Evolutionary conservation across 176 grass and related monocot genomes (phyloP).

Genomic region (Chrysopogon serrulatus): DNA sequence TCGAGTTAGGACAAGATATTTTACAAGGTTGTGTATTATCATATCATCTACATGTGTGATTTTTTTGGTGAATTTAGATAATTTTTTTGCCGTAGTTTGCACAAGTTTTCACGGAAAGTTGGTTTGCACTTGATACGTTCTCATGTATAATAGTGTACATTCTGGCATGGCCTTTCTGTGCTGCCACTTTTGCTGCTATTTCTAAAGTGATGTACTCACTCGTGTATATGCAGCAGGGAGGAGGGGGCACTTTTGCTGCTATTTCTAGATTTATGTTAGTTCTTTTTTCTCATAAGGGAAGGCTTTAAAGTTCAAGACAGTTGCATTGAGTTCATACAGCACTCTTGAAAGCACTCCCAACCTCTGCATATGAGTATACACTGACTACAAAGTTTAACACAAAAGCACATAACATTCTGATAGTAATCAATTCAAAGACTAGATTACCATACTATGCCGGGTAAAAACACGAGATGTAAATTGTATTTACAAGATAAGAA

Average conservation of each 20-base stretch:
- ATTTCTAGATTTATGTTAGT: background rate
- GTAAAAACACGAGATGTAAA: background rate
- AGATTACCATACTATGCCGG: background rate
- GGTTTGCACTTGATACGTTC: too few species aligned
- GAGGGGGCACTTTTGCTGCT: background rate
- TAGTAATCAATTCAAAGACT: background rate
- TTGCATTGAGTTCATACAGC: background rate
- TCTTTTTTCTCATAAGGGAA: background rate
- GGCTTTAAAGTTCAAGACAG: background rate
- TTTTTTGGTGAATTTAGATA: too few species aligned
- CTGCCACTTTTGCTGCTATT: constrained; percentile 8
- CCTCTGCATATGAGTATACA: background rate
- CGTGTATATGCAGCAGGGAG: background rate
- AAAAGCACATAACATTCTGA: background rate
- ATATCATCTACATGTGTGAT: too few species aligned
- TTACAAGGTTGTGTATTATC: too few species aligned
- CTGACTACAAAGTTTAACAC: background rate
- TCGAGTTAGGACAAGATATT: too few species aligned
- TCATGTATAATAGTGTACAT: constrained; percentile 29
- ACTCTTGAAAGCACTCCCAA: background rate
- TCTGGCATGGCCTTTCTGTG: background rate
- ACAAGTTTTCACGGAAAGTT: too few species aligned
- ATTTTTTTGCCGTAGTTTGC: too few species aligned
- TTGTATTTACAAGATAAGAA: background rate
- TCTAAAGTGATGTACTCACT: background rate